Conservation (phyloP, 345 rosid genomes). For the Hibiscus syriacus region DNA sequence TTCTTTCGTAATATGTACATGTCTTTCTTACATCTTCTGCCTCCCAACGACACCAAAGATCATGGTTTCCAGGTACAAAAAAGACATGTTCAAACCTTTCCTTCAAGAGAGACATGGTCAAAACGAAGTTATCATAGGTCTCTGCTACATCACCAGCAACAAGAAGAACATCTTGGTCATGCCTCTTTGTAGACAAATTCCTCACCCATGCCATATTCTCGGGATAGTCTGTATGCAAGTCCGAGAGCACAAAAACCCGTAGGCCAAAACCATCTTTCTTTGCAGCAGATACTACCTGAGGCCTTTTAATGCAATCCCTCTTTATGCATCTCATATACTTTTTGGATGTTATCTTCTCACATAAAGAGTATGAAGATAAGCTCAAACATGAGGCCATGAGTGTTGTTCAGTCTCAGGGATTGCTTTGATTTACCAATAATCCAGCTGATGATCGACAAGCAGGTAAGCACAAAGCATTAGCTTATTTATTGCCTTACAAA, state of each 20-base stretch:
- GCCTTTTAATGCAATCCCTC: slow-evolving; percentile 21
- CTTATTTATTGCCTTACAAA: neutral
- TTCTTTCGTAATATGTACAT: slow-evolving; percentile 1
- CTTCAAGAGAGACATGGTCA: slow-evolving; percentile 52
- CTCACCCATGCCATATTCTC: slow-evolving; percentile 58
- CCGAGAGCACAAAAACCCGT: slow-evolving; percentile 50
- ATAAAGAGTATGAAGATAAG: slow-evolving; percentile 15
- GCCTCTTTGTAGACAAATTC: slow-evolving; percentile 27
- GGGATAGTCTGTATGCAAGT: slow-evolving; percentile 54
- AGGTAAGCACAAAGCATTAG: neutral
- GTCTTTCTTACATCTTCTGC: slow-evolving; percentile 29
- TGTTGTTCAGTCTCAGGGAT: neutral
- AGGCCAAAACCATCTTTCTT: slow-evolving; percentile 13
- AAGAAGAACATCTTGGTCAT: slow-evolving; percentile 41
- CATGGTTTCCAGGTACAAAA: slow-evolving; percentile 60
- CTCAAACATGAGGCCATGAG: slow-evolving; percentile 19
- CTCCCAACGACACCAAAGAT: slow-evolving; percentile 52
- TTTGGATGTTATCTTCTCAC: neutral
- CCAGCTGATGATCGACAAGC: neutral
- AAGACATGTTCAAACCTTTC: slow-evolving; percentile 45
- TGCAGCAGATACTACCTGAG: slow-evolving; percentile 19
- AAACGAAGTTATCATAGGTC: slow-evolving; percentile 32
- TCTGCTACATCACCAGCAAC: slow-evolving; percentile 70
- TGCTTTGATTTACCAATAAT: neutral
- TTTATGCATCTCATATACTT: slow-evolving; percentile 4